A percentile compares a stretch with the other conserved stretches of the same genome.
Conservation (phyloP, 306 rosid genomes). For the Vigna angularis region DNA sequence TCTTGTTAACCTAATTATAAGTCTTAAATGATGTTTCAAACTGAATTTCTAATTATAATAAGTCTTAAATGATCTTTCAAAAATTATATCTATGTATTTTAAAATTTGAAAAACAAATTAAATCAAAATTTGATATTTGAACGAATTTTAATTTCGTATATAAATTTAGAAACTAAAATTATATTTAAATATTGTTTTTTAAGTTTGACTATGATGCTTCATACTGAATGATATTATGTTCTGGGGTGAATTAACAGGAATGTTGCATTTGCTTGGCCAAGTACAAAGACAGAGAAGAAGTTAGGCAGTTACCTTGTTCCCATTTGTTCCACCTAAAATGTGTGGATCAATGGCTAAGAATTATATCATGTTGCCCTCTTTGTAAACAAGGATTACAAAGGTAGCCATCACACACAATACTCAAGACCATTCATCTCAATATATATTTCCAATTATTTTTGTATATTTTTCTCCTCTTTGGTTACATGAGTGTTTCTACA, state of each 20-base stretch:
- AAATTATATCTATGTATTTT: no score
- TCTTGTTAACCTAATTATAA: no score
- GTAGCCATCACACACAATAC: conserved; percentile 45
- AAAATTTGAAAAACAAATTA: no score
- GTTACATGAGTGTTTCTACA: conserved; percentile 78
- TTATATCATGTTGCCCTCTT: conserved; percentile 89
- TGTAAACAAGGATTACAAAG: conserved; percentile 80
- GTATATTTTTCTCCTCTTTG: conserved; percentile 30
- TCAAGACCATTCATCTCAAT: neutral
- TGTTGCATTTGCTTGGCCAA: conserved; percentile 92
- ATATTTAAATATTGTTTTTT: neutral
- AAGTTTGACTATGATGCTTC: neutral
- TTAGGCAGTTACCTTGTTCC: conserved; percentile 77
- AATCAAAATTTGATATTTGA: no score
- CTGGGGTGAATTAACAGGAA: conserved; percentile 56
- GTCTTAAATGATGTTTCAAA: no score
- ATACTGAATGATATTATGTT: conserved; percentile 10
- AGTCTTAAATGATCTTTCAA: no score
- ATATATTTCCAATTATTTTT: conserved; percentile 21
- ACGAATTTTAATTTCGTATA: no score
- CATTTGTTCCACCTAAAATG: conserved; percentile 87
- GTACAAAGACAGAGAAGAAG: conserved; percentile 82
- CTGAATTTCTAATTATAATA: no score
- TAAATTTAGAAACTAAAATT: no score
- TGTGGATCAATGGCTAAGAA: conserved; percentile 92